Evolutionary conservation across 1,284 basidiomycete genomes (phyloP).

Genomic region (Tilletia setariae): DNA sequence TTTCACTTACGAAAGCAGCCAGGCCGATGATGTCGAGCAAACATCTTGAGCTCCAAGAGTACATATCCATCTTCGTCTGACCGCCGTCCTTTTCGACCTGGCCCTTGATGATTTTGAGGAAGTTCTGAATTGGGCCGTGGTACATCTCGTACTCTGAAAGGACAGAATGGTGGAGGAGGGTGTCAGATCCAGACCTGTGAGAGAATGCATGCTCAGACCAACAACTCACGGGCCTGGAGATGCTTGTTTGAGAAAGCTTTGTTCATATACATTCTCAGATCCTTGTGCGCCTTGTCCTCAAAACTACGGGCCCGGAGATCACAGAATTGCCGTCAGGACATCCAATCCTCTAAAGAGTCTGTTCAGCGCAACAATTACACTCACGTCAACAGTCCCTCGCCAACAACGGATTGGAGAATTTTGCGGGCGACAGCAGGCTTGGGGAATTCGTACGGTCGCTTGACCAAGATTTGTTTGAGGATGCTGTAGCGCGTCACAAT

Average conservation of each 20-base stretch:
- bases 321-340: too few relatives aligned
- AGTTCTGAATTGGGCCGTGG: slow-evolving; percentile 32
- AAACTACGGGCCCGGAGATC: not conserved
- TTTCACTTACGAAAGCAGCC: slow-evolving; percentile 29
- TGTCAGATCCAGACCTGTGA: not conserved
- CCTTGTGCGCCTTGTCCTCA: slow-evolving; percentile 35
- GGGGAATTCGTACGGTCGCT: slow-evolving; percentile 33
- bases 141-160: slow-evolving; percentile 33
- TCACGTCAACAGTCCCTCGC: slow-evolving; percentile 35
- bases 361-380: slow-evolving; percentile 5
- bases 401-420: slow-evolving; percentile 32
- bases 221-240: slow-evolving; percentile 27
- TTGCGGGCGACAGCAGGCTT: slow-evolving; percentile 33
- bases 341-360: too few relatives aligned
- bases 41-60: slow-evolving; percentile 33
- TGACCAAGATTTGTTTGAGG: slow-evolving; percentile 34
- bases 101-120: slow-evolving; percentile 33
- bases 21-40: slow-evolving; percentile 53
- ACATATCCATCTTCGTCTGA: slow-evolving; percentile 38
- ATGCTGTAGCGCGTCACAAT: slow-evolving; percentile 29
- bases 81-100: slow-evolving; percentile 28
- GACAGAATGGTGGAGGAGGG: not conserved
- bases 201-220: not conserved
- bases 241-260: slow-evolving; percentile 38
- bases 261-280: slow-evolving; percentile 42